Evolutionary conservation across 2,329 filamentous ascomycete species (phyloP).

Genomic region (Cercospora canescens): DNA sequence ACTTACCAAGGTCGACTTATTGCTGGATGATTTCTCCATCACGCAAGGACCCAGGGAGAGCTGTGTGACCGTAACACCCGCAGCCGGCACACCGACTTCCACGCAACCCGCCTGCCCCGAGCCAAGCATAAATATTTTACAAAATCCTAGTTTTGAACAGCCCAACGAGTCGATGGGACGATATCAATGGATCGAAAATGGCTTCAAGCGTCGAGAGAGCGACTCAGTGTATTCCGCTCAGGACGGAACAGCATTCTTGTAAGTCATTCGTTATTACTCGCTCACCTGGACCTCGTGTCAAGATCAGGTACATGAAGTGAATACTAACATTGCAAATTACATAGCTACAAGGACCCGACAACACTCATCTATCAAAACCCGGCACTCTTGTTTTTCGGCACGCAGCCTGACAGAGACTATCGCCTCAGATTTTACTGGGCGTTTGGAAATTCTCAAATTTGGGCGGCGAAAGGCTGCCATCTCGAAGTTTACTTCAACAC

Average conservation of each 20-base stretch:
- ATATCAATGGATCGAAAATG: not conserved
- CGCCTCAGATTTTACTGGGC: not conserved
- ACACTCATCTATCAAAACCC: not conserved
- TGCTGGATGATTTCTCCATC: not conserved
- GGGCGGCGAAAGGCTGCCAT: not conserved
- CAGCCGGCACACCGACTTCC: not conserved
- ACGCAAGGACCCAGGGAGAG: not conserved
- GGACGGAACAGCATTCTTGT: not conserved
- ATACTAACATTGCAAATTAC: not conserved
- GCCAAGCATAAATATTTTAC: not conserved
- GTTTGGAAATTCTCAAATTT: not conserved
- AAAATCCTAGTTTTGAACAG: not conserved
- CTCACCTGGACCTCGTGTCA: not conserved
- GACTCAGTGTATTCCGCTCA: not conserved
- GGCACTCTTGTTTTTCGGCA: not conserved
- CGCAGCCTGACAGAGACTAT: not conserved
- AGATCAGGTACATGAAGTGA: not conserved
- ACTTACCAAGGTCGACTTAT: not conserved
- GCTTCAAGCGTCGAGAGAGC: not conserved
- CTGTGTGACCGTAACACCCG: not conserved
- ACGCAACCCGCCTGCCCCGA: not conserved
- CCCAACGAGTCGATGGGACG: not conserved
- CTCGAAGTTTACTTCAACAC: not conserved
- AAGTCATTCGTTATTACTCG: not conserved
- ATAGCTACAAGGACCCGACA: not conserved